phyloP scores from a whole-genome alignment of 2,329 filamentous ascomycete genomes.

The Fusarium napiforme region DNA sequence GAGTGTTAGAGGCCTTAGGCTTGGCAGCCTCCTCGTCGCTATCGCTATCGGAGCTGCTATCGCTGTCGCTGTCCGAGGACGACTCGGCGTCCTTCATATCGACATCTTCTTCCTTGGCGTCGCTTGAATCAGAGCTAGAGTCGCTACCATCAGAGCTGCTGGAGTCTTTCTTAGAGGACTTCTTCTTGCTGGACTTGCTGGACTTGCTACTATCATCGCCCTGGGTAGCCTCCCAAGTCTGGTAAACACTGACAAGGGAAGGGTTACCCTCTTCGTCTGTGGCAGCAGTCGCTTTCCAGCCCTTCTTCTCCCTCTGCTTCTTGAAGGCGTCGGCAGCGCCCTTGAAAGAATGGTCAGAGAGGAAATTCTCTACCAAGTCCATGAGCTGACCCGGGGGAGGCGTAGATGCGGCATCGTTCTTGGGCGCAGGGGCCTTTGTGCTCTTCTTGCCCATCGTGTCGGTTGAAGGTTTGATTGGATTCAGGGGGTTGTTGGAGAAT shows the following conservation, averaged over 20 bases:
- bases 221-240: slow-evolving; percentile 58
- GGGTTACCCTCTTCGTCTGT: slow-evolving; percentile 40
- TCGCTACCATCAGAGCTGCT: slow-evolving; percentile 40
- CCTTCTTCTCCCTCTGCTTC: slow-evolving; percentile 68
- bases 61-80: slow-evolving; percentile 50
- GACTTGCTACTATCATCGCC: slow-evolving; percentile 29
- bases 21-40: slow-evolving; percentile 41
- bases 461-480: slow-evolving; percentile 30
- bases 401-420: slow-evolving; percentile 34
- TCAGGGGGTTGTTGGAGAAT: slow-evolving; percentile 54
- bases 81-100: slow-evolving; percentile 60
- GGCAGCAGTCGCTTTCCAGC: slow-evolving; percentile 52
- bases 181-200: slow-evolving; percentile 38
- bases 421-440: slow-evolving; percentile 33
- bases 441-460: slow-evolving; percentile 51
- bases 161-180: slow-evolving; percentile 30
- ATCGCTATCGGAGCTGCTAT: slow-evolving; percentile 39
- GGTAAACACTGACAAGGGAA: slow-evolving; percentile 62
- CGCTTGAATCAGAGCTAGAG: slow-evolving; percentile 41
- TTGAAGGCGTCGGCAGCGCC: slow-evolving; percentile 70
- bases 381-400: slow-evolving; percentile 70
- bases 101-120: slow-evolving; percentile 53
- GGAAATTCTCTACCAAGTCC: slow-evolving; percentile 73
- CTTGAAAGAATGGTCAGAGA: slow-evolving; percentile 72
- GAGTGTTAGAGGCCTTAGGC: slow-evolving; percentile 41